A percentile compares a stretch with the other conserved stretches of the same genome.
Conservation (phyloP, 331 rosid genomes). For the Arachis monticola region DNA sequence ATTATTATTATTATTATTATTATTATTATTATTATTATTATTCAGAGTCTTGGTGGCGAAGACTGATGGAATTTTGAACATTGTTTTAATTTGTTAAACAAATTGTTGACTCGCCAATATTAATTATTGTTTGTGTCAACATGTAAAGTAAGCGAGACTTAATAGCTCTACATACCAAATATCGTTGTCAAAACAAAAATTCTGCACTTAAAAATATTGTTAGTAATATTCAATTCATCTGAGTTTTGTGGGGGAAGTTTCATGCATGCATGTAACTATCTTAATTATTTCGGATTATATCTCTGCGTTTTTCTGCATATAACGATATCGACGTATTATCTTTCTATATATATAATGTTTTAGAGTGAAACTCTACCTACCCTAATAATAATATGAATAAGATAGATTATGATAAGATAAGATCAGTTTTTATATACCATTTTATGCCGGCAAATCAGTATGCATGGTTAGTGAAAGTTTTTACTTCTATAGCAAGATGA, state of each 20-base stretch:
- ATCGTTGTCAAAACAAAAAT: conserved; percentile 46
- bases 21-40: too few species aligned
- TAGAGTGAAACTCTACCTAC: background rate
- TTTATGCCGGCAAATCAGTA: background rate
- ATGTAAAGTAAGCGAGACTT: conserved; percentile 22
- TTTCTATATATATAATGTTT: background rate
- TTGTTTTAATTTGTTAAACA: conserved; percentile 21
- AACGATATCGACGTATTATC: background rate
- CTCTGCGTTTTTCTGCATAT: background rate
- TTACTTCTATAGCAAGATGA: background rate
- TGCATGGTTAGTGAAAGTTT: background rate
- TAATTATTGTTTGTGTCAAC: conserved; percentile 40
- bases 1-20: too few species aligned
- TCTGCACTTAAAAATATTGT: conserved; percentile 26
- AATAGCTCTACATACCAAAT: conserved; percentile 14
- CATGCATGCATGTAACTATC: conserved; percentile 15
- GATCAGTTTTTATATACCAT: background rate
- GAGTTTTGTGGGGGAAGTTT: conserved; percentile 12
- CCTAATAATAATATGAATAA: background rate
- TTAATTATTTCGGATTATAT: background rate
- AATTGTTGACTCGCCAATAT: conserved; percentile 46
- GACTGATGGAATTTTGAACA: conserved; percentile 45
- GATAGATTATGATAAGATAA: background rate
- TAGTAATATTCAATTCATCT: conserved; percentile 8
- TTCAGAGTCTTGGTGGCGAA: conserved; percentile 56